Percentiles rank a stretch among this genome's conserved stretches.
phyloP scores from a whole-genome alignment of 257 asterid genomes.

The Solanum acaule region DNA sequence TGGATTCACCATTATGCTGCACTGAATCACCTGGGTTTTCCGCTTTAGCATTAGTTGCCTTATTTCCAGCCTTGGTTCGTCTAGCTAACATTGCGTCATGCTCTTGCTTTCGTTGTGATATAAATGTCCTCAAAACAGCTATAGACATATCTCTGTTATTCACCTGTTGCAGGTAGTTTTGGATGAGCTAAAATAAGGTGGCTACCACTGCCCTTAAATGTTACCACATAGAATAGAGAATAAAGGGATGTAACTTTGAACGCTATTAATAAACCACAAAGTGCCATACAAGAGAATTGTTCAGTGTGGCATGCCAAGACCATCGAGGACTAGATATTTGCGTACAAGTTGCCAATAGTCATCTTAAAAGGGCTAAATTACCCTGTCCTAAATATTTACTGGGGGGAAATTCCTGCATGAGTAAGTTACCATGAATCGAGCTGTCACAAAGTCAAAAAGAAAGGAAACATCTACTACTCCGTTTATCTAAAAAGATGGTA shows the following conservation, averaged over 20 bases:
- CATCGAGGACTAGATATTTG: neutral
- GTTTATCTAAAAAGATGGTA: neutral
- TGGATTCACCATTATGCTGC: conserved; percentile 27
- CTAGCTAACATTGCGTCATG: conserved; percentile 45
- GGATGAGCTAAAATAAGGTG: neutral
- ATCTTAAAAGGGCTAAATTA: neutral
- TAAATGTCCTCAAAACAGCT: conserved; percentile 83
- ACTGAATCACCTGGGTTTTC: conserved; percentile 16
- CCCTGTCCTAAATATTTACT: neutral
- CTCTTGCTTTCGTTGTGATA: conserved; percentile 57
- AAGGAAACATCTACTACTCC: neutral
- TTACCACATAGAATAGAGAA: neutral
- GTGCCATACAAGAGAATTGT: neutral
- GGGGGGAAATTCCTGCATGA: neutral
- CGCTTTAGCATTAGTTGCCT: conserved; percentile 9
- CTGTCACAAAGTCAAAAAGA: neutral
- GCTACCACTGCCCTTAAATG: neutral
- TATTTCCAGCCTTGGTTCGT: conserved; percentile 40
- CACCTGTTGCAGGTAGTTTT: conserved; percentile 42
- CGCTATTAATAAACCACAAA: neutral
- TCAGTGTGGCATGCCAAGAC: neutral
- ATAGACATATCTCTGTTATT: conserved; percentile 93
- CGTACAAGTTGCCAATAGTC: neutral
- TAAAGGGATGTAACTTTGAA: neutral
- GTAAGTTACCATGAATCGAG: neutral